Evolutionary conservation across 352 stramenopile species (phyloP).

Genomic region (Pythium dissotocum): DNA sequence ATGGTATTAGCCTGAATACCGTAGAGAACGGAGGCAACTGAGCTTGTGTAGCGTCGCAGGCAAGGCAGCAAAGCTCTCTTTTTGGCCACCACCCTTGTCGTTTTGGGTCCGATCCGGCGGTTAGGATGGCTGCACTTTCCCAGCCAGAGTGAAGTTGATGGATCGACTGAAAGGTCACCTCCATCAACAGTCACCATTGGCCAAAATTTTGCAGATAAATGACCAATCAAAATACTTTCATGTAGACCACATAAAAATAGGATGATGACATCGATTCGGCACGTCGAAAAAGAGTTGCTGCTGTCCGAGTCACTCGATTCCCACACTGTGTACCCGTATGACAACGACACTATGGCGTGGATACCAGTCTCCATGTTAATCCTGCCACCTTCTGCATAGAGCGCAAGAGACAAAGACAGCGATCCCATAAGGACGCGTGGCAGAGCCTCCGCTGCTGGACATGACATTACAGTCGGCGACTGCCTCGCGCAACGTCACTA

Average conservation of each 20-base stretch:
- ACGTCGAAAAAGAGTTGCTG: too few species aligned
- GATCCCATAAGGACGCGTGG: not conserved
- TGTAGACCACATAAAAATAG: not conserved
- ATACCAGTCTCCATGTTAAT: too few species aligned
- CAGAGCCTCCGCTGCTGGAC: not conserved
- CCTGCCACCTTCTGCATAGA: too few species aligned
- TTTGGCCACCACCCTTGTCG: not conserved
- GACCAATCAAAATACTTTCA: not conserved
- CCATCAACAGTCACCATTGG: not conserved
- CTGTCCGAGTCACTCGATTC: too few species aligned
- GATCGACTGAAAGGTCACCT: slow-evolving; percentile 6
- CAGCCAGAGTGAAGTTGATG: slow-evolving; percentile 5
- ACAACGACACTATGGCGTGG: too few species aligned
- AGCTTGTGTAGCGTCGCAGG: not conserved
- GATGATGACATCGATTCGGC: not conserved
- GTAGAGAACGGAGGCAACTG: not conserved
- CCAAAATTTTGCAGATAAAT: not conserved
- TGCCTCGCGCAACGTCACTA: slow-evolving; percentile 13
- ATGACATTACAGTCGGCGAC: slow-evolving; percentile 8
- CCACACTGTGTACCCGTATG: too few species aligned
- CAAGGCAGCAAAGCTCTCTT: not conserved
- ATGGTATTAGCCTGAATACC: not conserved
- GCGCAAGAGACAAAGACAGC: not conserved
- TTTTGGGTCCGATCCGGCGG: not conserved
- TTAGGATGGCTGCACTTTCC: slow-evolving; percentile 9